Base-by-base conservation (phyloP, 1,284 basidiomycete genomes). In the Malassezia vespertilionis region DNA sequence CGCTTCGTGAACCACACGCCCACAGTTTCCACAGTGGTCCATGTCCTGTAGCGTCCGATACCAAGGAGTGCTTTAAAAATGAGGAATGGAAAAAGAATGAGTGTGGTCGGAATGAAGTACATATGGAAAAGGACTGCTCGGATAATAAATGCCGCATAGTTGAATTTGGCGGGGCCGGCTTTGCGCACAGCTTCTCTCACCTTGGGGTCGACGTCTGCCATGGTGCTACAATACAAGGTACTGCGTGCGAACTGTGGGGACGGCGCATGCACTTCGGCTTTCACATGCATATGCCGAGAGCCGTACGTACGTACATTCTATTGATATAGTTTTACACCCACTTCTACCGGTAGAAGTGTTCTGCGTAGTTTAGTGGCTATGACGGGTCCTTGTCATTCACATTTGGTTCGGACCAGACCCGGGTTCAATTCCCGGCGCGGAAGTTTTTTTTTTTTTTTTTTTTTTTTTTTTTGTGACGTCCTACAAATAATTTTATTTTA, bases 41-140 rank as follows among this genome's bases (percentile, higher is more conserved):
- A 66, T 9, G 28, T 28, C 18, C 33, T 33, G 33, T 57, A 52
- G 2, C 26, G 40, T 40, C 61, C 53, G 28, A 42, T 47, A 2
- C 62, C 61, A 10, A 65, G 36, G 5, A 60, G 18, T 22, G 46
- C 55, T 11, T 57, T 55, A 5, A 66, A 26, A 45, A 66, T 33
- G 48, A 51, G 54, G 34, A 57, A 38, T 8, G 65, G 65, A 20
- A 63, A 35, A 17, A 50, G 33, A 34, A 57, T 36, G 26, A 61
- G 37, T 10, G 55, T 49, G 2, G 58, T 59, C 12, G 63, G 60
- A 24, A 62, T 40, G 21, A 62, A 62, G 53, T 55, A 63, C 33
- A 53, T 27, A 42, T 65, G 60, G 53, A 65, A 63, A 24, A 61
- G 23, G 20, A 67, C 34, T 8, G 43, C 23, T 14, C 32, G 21